phyloP scores from a whole-genome alignment of 2,329 filamentous ascomycete species.

The Botrytis elliptica region DNA sequence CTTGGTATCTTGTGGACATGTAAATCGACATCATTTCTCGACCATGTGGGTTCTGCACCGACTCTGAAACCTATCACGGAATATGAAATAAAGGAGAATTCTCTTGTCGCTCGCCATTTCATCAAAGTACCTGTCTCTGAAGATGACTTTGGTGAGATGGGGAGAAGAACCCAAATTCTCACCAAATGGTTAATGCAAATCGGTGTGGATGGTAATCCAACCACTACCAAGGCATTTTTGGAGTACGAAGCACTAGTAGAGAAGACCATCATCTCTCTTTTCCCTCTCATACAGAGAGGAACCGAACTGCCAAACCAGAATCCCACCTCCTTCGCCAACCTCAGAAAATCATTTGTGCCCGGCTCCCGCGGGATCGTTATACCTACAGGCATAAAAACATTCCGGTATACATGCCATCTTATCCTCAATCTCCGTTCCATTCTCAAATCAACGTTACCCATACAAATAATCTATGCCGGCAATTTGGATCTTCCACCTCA shows the following conservation, averaged over 20 bases:
- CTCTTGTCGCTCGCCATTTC: not conserved
- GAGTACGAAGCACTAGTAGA: not conserved
- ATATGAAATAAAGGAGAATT: not conserved
- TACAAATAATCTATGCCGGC: constrained; percentile 3
- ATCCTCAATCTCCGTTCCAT: not conserved
- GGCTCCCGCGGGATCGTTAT: constrained; percentile 12
- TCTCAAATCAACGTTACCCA: constrained; percentile 3
- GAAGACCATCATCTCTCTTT: not conserved
- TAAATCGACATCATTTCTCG: not conserved
- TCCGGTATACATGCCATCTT: constrained; percentile 12
- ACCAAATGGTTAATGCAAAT: constrained; percentile 6
- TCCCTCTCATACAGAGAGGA: not conserved
- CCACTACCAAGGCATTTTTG: not conserved
- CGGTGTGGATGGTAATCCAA: not conserved
- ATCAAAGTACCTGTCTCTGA: not conserved
- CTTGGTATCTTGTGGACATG: not conserved
- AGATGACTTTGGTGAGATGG: constrained; percentile 1
- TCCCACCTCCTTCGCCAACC: not conserved
- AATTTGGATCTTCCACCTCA: not conserved
- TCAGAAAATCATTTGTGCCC: not conserved
- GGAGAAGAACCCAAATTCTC: not conserved
- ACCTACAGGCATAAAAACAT: not conserved
- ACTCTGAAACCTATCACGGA: not conserved
- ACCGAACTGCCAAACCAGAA: not conserved
- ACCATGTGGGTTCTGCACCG: not conserved